These are phyloP conservation scores for Casuarina cunninghamiana DNA, from an alignment of 306 rosid species.

Conservation along the genomic window DNA sequence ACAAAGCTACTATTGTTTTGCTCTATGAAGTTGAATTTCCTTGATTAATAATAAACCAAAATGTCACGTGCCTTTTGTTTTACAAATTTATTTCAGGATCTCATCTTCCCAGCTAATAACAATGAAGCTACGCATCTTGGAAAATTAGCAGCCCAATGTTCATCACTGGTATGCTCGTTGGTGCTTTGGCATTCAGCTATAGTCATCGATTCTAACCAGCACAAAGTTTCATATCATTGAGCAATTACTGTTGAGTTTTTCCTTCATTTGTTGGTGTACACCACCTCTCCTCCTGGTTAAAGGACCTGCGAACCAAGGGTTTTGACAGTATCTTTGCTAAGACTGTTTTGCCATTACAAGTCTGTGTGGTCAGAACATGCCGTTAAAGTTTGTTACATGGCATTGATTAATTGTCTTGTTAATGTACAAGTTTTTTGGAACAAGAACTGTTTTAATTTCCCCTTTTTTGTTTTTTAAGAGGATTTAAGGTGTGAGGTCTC, in stretches of 20 bases:
- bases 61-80: constrained; percentile 19
- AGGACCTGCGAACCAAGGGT: not conserved
- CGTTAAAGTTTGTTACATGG: not conserved
- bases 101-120: constrained; percentile 62
- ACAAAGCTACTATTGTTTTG: constrained; percentile 18
- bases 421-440: not conserved
- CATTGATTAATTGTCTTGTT: not conserved
- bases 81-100: constrained; percentile 48
- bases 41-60: constrained; percentile 8
- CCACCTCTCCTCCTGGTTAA: not conserved
- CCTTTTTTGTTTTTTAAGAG: not conserved
- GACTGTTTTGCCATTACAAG: not conserved
- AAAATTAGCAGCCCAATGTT: constrained; percentile 52
- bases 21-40: constrained; percentile 17
- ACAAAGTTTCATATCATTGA: not conserved
- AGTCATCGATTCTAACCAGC: not conserved
- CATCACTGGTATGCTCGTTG: constrained; percentile 70
- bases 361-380: not conserved
- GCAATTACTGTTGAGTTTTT: not conserved
- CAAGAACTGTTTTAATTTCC: too few species aligned
- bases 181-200: constrained; percentile 1
- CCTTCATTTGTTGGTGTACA: not conserved
- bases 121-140: constrained; percentile 66
- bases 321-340: not conserved
- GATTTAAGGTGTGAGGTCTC: not conserved